Evolutionary conservation across 345 rosid genomes (phyloP).

Genomic region (Eutrema japonicum): DNA sequence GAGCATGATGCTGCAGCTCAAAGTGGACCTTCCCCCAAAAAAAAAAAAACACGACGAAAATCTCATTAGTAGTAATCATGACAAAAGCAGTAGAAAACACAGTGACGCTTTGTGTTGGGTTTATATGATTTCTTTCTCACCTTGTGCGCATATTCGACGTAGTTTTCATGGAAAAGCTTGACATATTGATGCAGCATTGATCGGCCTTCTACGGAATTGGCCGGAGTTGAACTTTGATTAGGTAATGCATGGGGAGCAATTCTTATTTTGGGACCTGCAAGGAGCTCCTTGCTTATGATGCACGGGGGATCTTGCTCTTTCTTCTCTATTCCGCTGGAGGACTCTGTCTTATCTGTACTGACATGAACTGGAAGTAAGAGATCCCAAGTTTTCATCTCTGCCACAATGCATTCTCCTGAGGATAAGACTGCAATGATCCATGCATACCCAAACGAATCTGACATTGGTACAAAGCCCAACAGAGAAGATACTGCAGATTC

Average conservation of each 20-base stretch:
- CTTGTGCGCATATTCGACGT: conserved; percentile 96
- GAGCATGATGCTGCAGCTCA: conserved; percentile 87
- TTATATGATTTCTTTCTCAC: conserved; percentile 49
- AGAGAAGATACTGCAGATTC: conserved; percentile 62
- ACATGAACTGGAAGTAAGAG: conserved; percentile 74
- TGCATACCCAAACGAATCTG: conserved; percentile 88
- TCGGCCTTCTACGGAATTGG: conserved; percentile 89
- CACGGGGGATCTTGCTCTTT: conserved; percentile 55
- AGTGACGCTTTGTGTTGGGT: conserved; percentile 1
- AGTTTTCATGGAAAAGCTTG: conserved; percentile 93
- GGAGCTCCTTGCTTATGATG: conserved; percentile 90
- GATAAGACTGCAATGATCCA: conserved; percentile 82
- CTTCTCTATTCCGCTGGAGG: conserved; percentile 44
- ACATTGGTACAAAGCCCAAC: conserved; percentile 66
- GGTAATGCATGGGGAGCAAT: conserved; percentile 79
- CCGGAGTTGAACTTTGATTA: conserved; percentile 71
- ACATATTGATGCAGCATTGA: conserved; percentile 83
- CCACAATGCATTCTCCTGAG: conserved; percentile 72
- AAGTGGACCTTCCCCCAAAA: conserved; percentile 66
- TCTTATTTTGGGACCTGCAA: conserved; percentile 78
- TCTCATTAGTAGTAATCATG: neutral
- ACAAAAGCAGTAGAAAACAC: conserved; percentile 8
- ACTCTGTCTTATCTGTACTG: conserved; percentile 47
- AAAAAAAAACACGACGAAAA: neutral
- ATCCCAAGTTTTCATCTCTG: conserved; percentile 89